Percentiles rank a stretch among this genome's conserved stretches.
phyloP scores from a whole-genome alignment of 2,329 filamentous ascomycete genomes.

The Macrophomina phaseolina region DNA sequence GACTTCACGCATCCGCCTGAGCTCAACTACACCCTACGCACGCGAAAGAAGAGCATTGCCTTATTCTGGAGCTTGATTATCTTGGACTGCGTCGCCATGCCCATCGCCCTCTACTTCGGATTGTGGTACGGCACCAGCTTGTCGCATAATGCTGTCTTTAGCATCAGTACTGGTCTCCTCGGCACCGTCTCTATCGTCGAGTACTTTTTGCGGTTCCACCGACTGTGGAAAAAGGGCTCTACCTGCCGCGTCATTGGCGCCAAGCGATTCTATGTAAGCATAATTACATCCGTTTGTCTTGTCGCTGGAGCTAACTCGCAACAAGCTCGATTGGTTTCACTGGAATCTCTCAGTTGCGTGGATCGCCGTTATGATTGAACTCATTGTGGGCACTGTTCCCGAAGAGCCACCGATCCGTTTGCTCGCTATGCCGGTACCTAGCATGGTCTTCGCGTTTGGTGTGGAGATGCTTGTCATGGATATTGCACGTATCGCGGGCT shows the following conservation, averaged over 20 bases:
- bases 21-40: conserved; percentile 61
- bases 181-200: conserved; percentile 61
- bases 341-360: conserved; percentile 62
- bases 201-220: conserved; percentile 56
- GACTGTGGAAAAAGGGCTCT: conserved; percentile 58
- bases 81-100: conserved; percentile 64
- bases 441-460: conserved; percentile 60
- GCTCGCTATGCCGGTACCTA: conserved; percentile 58
- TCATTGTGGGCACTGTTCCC: conserved; percentile 59
- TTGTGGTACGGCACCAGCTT: conserved; percentile 64
- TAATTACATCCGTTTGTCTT: neutral
- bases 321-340: conserved; percentile 62
- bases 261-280: conserved; percentile 46
- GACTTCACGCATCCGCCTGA: conserved; percentile 54
- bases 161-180: conserved; percentile 59
- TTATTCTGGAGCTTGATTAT: conserved; percentile 66
- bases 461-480: conserved; percentile 58
- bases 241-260: conserved; percentile 59
- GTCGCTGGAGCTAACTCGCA: conserved; percentile 30
- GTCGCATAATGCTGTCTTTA: conserved; percentile 58
- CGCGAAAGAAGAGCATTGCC: conserved; percentile 61
- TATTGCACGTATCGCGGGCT: conserved; percentile 50
- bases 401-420: conserved; percentile 58
- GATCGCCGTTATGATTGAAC: conserved; percentile 62
- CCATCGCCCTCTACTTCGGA: conserved; percentile 65